Evolutionary conservation across 1,284 basidiomycete genomes (phyloP).

Genomic region (Melampsora occidentalis): DNA sequence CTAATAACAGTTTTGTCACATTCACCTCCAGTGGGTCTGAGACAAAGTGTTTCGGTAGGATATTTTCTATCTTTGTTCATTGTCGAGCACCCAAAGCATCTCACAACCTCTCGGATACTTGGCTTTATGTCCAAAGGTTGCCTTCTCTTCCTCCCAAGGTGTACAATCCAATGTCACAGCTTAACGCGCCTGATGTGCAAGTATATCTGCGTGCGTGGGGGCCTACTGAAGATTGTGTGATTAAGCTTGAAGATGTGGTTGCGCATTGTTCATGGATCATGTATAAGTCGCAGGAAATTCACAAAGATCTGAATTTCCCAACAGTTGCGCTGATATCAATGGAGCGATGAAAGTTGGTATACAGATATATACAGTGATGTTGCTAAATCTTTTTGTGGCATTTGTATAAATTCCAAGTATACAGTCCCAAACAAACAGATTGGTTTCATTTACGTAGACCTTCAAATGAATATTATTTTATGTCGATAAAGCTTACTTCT

Average conservation of each 20-base stretch:
- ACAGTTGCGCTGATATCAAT: not conserved
- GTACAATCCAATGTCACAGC: not conserved
- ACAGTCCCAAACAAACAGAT: no score
- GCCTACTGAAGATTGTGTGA: not conserved
- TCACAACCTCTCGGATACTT: not conserved
- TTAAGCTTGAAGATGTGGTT: not conserved
- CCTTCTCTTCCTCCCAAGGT: not conserved
- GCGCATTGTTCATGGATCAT: conserved; percentile 38
- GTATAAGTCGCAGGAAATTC: conserved; percentile 5
- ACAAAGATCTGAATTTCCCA: not conserved
- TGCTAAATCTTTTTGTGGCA: no score
- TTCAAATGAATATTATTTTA: no score
- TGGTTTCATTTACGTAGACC: no score
- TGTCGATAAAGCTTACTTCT: no score
- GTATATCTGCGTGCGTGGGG: not conserved
- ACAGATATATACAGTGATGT: no score
- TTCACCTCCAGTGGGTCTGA: not conserved
- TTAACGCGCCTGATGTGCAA: not conserved
- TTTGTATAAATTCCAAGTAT: no score
- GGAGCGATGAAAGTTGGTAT: not conserved
- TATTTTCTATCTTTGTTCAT: not conserved
- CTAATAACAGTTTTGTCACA: not conserved
- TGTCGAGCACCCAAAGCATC: not conserved
- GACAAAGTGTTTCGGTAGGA: not conserved
- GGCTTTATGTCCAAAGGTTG: not conserved